Conservation (phyloP, 169 alveolate species). For the Cryptosporidium meleagridis region DNA sequence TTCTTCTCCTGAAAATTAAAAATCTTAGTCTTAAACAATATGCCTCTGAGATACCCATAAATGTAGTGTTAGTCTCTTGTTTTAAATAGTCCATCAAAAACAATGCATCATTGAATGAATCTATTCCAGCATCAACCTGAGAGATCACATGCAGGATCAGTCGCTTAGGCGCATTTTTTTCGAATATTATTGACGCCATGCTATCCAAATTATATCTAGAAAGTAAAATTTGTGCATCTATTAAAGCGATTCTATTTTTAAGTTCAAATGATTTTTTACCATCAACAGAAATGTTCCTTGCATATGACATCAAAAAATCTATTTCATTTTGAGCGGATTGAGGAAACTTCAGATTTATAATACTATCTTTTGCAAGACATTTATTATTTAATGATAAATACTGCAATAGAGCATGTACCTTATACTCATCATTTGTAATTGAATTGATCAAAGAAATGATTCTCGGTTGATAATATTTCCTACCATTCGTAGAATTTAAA, state of each 20-base stretch:
- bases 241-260: conserved; percentile 48
- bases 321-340: background rate
- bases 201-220: conserved; percentile 58
- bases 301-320: conserved; percentile 17
- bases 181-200: conserved; percentile 63
- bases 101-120: conserved; percentile 61
- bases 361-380: background rate
- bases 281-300: conserved; percentile 20
- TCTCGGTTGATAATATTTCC: conserved; percentile 26
- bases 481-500: background rate
- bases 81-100: conserved; percentile 5
- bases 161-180: conserved; percentile 62
- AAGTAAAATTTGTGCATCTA: conserved; percentile 69
- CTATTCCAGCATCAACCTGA: conserved; percentile 57
- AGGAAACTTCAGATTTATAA: background rate
- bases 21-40: conserved; percentile 58
- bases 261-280: conserved; percentile 35
- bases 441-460: conserved; percentile 41
- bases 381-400: conserved; percentile 27
- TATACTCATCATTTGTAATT: conserved; percentile 46
- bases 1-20: conserved; percentile 7
- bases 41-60: conserved; percentile 48
- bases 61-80: conserved; percentile 17
- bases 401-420: conserved; percentile 29
- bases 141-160: conserved; percentile 40